A percentile compares a stretch with the other conserved stretches of the same genome.
These are phyloP conservation scores for Auricularia sp. DNA, from an alignment of 768 basidiomycete species.

Conservation along the genomic window DNA sequence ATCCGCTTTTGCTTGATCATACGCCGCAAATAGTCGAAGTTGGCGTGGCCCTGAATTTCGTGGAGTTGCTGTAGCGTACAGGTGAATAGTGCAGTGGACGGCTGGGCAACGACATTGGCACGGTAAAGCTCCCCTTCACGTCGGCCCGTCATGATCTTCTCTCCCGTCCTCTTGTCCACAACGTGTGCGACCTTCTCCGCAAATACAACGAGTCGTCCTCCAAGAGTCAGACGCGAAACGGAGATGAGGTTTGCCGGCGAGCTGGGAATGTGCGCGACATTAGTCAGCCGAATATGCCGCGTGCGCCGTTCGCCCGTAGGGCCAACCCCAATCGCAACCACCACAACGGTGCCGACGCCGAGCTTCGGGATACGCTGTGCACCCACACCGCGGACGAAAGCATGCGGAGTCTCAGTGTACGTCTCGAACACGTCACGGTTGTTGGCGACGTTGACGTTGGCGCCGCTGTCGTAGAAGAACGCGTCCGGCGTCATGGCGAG, in stretches of 20 bases:
- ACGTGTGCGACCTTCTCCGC: not conserved
- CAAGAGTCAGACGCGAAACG: not conserved
- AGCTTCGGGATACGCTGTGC: not conserved
- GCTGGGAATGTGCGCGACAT: slow-evolving; percentile 1
- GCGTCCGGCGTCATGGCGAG: not conserved
- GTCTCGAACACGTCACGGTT: not conserved
- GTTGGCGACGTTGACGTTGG: not conserved
- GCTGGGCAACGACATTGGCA: not conserved
- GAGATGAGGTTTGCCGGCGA: not conserved
- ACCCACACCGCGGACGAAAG: not conserved
- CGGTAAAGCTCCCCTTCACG: not conserved
- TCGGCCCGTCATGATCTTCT: not conserved
- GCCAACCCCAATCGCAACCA: not conserved
- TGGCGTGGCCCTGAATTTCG: slow-evolving; percentile 1
- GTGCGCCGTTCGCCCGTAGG: not conserved
- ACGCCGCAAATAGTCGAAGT: not conserved
- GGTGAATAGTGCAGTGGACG: not conserved
- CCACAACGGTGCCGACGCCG: not conserved
- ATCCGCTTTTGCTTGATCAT: not conserved
- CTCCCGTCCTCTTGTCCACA: not conserved
- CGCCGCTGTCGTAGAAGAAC: slow-evolving; percentile 1
- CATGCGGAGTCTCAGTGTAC: not conserved
- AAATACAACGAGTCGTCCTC: not conserved
- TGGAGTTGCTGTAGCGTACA: not conserved
- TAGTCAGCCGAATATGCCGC: not conserved